These are phyloP conservation scores for Amanita muscaria DNA, from an alignment of 768 basidiomycete species.

Conservation along the genomic window DNA sequence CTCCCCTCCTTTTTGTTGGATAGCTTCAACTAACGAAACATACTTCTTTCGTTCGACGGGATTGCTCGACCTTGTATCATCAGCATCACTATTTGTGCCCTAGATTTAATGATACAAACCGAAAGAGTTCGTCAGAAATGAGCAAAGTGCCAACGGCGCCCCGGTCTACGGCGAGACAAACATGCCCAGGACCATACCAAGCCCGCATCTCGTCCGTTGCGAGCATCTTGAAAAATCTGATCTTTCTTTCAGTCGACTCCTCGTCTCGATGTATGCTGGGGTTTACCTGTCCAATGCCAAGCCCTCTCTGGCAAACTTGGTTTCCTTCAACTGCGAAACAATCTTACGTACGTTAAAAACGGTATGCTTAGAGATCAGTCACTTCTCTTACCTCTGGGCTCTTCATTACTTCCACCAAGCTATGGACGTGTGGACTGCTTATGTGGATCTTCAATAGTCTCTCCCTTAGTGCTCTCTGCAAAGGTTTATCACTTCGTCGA, in stretches of 20 bases:
- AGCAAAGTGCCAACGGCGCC: constrained; percentile 91
- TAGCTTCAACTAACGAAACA: constrained; percentile 81
- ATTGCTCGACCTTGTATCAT: constrained; percentile 59
- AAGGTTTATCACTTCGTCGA: constrained; percentile 68
- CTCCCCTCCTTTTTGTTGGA: constrained; percentile 83
- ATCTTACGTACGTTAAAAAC: constrained; percentile 37
- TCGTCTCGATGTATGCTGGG: neutral
- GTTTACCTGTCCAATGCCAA: constrained; percentile 78
- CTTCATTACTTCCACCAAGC: constrained; percentile 86
- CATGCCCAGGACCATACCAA: constrained; percentile 98
- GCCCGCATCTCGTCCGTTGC: constrained; percentile 91
- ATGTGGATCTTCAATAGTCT: constrained; percentile 90
- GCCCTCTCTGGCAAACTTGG: constrained; percentile 94
- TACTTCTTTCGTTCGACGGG: constrained; percentile 72
- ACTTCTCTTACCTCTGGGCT: constrained; percentile 74
- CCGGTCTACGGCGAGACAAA: constrained; percentile 81
- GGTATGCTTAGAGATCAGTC: neutral
- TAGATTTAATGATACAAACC: constrained; percentile 36
- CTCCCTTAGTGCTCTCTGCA: constrained; percentile 67
- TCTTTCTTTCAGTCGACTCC: constrained; percentile 4
- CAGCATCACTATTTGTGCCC: neutral
- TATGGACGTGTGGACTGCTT: constrained; percentile 91
- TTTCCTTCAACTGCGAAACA: constrained; percentile 72
- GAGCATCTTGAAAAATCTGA: constrained; percentile 96
- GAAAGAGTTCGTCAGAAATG: constrained; percentile 91